Conservation (phyloP, 2,329 filamentous ascomycete genomes). For the Lasiodiplodia theobromae region DNA sequence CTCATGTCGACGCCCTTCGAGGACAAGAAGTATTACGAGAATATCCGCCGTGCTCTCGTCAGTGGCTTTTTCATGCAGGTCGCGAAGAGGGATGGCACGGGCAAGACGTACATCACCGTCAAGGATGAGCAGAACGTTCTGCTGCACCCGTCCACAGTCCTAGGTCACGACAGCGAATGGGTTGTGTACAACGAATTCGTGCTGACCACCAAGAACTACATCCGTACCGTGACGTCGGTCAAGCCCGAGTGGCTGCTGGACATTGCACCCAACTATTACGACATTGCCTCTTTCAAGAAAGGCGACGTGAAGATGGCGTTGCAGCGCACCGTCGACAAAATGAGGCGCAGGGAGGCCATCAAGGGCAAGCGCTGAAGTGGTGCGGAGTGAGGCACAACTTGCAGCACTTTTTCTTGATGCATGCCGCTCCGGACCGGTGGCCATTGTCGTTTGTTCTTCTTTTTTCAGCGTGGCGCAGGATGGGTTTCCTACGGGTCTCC, state of each 20-base stretch:
- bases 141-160: constrained; percentile 90
- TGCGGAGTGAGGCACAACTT: not conserved
- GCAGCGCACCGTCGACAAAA: constrained; percentile 61
- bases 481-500: not conserved
- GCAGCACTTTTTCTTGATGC: not conserved
- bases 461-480: not conserved
- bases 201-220: constrained; percentile 96
- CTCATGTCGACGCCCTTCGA: constrained; percentile 89
- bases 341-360: constrained; percentile 43
- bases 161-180: constrained; percentile 91
- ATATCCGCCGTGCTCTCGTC: constrained; percentile 90
- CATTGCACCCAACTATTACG: constrained; percentile 92
- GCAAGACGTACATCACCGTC: constrained; percentile 92
- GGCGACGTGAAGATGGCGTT: constrained; percentile 80
- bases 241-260: constrained; percentile 97
- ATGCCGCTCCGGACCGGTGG: not conserved
- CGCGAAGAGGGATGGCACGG: constrained; percentile 86
- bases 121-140: constrained; percentile 96
- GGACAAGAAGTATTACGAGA: constrained; percentile 97
- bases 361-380: constrained; percentile 21
- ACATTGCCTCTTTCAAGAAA: constrained; percentile 80
- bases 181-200: constrained; percentile 99
- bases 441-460: not conserved
- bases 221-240: constrained; percentile 89
- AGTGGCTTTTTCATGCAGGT: constrained; percentile 96